Percentiles rank a stretch among this genome's conserved stretches.
phyloP scores from a whole-genome alignment of 129 eudicot genomes.

The Helichrysum umbraculigerum region DNA sequence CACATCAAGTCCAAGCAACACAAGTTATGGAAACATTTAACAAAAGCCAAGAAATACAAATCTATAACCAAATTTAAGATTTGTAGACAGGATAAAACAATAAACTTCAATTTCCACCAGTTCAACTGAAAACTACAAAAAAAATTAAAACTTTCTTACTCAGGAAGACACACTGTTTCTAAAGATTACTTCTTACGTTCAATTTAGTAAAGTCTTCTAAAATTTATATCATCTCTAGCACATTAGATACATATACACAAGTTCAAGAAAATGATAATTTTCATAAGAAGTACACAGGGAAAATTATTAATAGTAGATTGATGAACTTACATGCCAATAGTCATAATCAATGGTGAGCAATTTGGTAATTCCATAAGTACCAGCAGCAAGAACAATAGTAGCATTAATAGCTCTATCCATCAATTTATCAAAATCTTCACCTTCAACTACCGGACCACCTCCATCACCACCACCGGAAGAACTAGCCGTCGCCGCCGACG shows the following conservation, averaged over 20 bases:
- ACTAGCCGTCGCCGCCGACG: conserved; percentile 38
- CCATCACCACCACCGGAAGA: conserved; percentile 36
- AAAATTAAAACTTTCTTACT: conserved; percentile 1
- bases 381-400: conserved; percentile 82
- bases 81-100: neutral
- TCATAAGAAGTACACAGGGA: too few relatives aligned
- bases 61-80: neutral
- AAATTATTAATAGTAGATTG: neutral
- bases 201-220: too few relatives aligned
- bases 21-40: neutral
- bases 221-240: too few relatives aligned
- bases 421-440: conserved; percentile 43
- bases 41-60: neutral
- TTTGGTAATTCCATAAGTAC: conserved; percentile 85
- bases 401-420: conserved; percentile 89
- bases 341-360: conserved; percentile 91
- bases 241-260: too few relatives aligned
- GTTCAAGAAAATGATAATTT: too few relatives aligned
- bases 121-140: neutral
- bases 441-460: conserved; percentile 30
- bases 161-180: neutral
- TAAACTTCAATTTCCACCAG: neutral
- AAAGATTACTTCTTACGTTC: neutral
- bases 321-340: conserved; percentile 94
- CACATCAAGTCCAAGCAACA: neutral